Conservation (phyloP, 768 basidiomycete genomes). For the Pulveroboletus sp. region DNA sequence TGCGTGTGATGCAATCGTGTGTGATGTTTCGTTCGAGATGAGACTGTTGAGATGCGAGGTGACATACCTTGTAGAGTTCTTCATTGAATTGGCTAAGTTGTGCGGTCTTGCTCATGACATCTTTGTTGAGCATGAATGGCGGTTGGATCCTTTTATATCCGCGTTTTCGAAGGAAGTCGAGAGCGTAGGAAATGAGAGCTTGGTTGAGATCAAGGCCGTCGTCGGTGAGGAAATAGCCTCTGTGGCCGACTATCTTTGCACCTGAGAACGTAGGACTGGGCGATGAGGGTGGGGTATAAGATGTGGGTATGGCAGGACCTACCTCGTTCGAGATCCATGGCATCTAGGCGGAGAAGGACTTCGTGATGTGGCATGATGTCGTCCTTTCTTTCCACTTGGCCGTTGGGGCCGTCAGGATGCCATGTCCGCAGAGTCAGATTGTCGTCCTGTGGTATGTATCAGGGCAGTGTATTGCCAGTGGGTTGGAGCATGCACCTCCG, state of each 20-base stretch:
- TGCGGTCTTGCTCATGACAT: conserved; percentile 95
- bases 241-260: conserved; percentile 89
- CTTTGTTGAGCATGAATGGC: conserved; percentile 98
- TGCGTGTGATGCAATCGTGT: not conserved
- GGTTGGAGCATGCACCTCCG: conserved; percentile 54
- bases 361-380: conserved; percentile 97
- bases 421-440: conserved; percentile 78
- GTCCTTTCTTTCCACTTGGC: conserved; percentile 62
- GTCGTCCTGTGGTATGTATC: conserved; percentile 62
- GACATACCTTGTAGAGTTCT: conserved; percentile 85
- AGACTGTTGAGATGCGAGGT: not conserved
- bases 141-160: conserved; percentile 94
- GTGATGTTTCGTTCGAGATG: no score
- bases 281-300: conserved; percentile 1
- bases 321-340: conserved; percentile 97
- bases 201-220: conserved; percentile 98
- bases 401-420: conserved; percentile 76
- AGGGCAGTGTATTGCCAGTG: not conserved
- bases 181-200: conserved; percentile 89
- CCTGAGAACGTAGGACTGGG: conserved; percentile 40
- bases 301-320: not conserved
- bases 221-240: conserved; percentile 93
- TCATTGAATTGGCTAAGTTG: conserved; percentile 99
- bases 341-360: conserved; percentile 87
- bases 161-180: conserved; percentile 81